Percentiles rank a stretch among this genome's conserved stretches.
Conservation (phyloP, 75 land plant genomes). For the Cunninghamia lanceolata region DNA sequence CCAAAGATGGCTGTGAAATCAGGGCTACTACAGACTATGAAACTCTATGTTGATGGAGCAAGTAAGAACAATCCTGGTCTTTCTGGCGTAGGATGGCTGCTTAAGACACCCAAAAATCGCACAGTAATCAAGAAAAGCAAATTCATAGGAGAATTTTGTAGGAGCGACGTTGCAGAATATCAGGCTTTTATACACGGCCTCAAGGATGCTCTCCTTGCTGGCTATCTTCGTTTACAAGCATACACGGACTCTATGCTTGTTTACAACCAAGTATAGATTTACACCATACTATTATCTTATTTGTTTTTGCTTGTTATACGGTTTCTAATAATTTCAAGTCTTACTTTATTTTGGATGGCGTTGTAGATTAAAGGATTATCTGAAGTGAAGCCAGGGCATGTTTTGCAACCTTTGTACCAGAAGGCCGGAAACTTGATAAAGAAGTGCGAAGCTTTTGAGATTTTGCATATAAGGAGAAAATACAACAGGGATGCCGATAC, state of each 20-base stretch:
- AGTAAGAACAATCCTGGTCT: neutral
- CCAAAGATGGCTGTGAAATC: neutral
- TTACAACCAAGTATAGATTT: neutral
- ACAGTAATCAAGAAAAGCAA: neutral
- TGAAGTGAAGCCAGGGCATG: neutral
- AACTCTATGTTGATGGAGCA: neutral
- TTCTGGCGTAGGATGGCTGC: neutral
- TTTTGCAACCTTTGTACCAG: neutral
- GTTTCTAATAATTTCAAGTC: neutral
- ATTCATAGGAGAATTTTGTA: neutral
- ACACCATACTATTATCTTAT: neutral
- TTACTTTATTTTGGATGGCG: neutral
- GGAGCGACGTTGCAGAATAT: neutral
- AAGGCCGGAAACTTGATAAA: neutral
- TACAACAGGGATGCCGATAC: neutral
- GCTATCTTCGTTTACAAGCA: neutral
- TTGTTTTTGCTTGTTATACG: neutral
- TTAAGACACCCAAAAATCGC: neutral
- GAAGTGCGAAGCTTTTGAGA: neutral
- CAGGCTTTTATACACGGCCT: neutral
- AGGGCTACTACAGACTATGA: neutral
- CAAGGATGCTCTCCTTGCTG: neutral
- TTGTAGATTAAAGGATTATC: neutral
- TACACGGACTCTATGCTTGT: neutral
- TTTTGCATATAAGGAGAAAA: neutral